Evolutionary conservation across 192 early-diverging fungal genomes (phyloP).

Genomic region (Coemansia sp.): DNA sequence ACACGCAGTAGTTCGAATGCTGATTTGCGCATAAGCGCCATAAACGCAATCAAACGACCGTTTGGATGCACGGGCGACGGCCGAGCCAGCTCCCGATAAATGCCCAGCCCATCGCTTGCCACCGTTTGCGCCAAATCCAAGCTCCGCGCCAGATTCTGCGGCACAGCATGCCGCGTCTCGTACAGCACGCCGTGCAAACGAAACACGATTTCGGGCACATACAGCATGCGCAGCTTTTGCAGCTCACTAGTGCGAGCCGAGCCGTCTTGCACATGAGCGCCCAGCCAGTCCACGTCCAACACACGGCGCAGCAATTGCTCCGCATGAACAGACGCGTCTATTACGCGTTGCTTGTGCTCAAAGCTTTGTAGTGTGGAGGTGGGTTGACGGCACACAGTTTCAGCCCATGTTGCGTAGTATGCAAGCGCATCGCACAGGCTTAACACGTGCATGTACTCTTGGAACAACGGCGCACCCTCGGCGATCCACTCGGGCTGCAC

Average conservation of each 20-base stretch:
- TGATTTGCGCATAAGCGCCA: slow-evolving; percentile 55
- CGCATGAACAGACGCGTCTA: slow-evolving; percentile 21
- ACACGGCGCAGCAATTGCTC: slow-evolving; percentile 40
- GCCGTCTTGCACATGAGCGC: slow-evolving; percentile 11
- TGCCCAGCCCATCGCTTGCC: slow-evolving; percentile 50
- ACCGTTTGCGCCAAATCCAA: slow-evolving; percentile 59
- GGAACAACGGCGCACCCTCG: slow-evolving; percentile 17
- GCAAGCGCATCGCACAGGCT: slow-evolving; percentile 50
- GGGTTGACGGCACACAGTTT: slow-evolving; percentile 38
- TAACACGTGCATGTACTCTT: slow-evolving; percentile 53
- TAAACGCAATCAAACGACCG: slow-evolving; percentile 50
- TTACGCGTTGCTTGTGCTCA: slow-evolving; percentile 34
- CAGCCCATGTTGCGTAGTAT: slow-evolving; percentile 45
- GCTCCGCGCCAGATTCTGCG: slow-evolving; percentile 55
- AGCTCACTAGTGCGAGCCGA: slow-evolving; percentile 40
- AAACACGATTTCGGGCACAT: slow-evolving; percentile 67
- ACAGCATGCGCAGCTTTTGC: slow-evolving; percentile 53
- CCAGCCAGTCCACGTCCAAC: slow-evolving; percentile 43
- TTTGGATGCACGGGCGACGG: slow-evolving; percentile 36
- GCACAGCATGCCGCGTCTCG: slow-evolving; percentile 59
- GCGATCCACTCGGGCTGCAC: slow-evolving; percentile 47
- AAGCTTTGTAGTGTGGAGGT: slow-evolving; percentile 30
- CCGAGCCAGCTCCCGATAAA: slow-evolving; percentile 54
- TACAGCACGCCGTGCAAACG: slow-evolving; percentile 68
- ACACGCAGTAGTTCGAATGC: slow-evolving; percentile 47